Percentiles rank a stretch among this genome's conserved stretches.
phyloP scores from a whole-genome alignment of 2,329 filamentous ascomycete species.

The Calonectria hawksworthii region DNA sequence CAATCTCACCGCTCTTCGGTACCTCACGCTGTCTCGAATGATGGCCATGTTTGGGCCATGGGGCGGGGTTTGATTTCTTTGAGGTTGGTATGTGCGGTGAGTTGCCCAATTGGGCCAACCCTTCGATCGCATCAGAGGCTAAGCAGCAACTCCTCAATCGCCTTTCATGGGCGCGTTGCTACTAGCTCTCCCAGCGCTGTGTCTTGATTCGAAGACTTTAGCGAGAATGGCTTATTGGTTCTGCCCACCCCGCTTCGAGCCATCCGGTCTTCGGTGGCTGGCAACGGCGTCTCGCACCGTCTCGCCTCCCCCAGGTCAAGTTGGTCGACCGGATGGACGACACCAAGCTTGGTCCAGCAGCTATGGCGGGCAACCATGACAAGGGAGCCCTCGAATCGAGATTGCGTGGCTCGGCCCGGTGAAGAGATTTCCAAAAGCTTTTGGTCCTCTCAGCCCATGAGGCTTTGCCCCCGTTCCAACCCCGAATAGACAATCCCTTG shows the following conservation, averaged over 20 bases:
- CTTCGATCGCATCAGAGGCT: slow-evolving; percentile 6
- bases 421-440: slow-evolving; percentile 8
- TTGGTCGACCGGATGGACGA: slow-evolving; percentile 14
- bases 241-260: slow-evolving; percentile 1
- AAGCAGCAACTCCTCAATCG: slow-evolving; percentile 1
- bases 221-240: not conserved
- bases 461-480: not conserved
- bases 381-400: slow-evolving; percentile 14
- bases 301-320: slow-evolving; percentile 18
- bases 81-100: slow-evolving; percentile 8
- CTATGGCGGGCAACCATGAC: slow-evolving; percentile 7
- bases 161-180: not conserved
- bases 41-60: not conserved
- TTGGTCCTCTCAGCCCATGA: slow-evolving; percentile 1
- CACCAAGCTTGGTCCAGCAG: slow-evolving; percentile 1
- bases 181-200: not conserved
- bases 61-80: slow-evolving; percentile 1
- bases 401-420: slow-evolving; percentile 25
- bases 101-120: not conserved
- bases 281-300: slow-evolving; percentile 27
- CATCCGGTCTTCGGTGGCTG: slow-evolving; percentile 29
- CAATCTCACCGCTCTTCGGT: slow-evolving; percentile 29
- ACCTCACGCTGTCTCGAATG: not conserved
- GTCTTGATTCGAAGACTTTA: not conserved
- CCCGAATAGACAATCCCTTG: not conserved